Evolutionary conservation across 2,329 filamentous ascomycete species (phyloP).

Genomic region (Verticillium nonalfalfae): DNA sequence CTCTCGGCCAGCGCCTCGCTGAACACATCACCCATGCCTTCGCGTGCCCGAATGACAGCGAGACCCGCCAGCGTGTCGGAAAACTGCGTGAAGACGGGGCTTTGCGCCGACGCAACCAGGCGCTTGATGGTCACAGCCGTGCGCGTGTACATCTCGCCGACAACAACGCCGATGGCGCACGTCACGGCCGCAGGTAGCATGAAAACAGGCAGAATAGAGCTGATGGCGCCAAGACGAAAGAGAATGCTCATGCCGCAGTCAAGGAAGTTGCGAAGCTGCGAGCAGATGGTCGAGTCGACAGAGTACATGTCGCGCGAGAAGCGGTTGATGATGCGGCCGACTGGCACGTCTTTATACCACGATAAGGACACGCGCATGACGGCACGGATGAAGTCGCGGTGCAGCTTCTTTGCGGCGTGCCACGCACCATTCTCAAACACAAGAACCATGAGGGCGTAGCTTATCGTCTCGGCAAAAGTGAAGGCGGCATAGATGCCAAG

Average conservation of each 20-base stretch:
- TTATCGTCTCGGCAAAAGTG: constrained; percentile 33
- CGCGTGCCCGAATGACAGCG: constrained; percentile 39
- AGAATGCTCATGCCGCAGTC: constrained; percentile 34
- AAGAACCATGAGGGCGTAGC: constrained; percentile 34
- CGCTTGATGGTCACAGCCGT: constrained; percentile 40
- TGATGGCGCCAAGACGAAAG: constrained; percentile 39
- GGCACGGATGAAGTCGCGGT: constrained; percentile 43
- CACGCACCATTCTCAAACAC: constrained; percentile 50
- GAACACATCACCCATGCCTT: constrained; percentile 36
- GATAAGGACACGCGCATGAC: constrained; percentile 47
- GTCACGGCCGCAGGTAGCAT: constrained; percentile 38
- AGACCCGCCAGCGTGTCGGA: constrained; percentile 45
- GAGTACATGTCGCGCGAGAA: constrained; percentile 53
- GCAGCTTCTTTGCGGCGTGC: constrained; percentile 46
- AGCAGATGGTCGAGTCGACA: constrained; percentile 40
- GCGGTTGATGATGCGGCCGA: constrained; percentile 47
- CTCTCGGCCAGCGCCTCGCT: constrained; percentile 42
- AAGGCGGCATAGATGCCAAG: constrained; percentile 44
- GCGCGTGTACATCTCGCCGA: constrained; percentile 45
- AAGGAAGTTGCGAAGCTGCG: constrained; percentile 35
- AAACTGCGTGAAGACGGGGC: constrained; percentile 52
- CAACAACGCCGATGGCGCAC: constrained; percentile 35
- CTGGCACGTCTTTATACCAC: constrained; percentile 49
- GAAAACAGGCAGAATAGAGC: constrained; percentile 45
- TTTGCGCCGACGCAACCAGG: constrained; percentile 38